Conservation (phyloP, 2,329 filamentous ascomycete species). For the Fusarium musae region DNA sequence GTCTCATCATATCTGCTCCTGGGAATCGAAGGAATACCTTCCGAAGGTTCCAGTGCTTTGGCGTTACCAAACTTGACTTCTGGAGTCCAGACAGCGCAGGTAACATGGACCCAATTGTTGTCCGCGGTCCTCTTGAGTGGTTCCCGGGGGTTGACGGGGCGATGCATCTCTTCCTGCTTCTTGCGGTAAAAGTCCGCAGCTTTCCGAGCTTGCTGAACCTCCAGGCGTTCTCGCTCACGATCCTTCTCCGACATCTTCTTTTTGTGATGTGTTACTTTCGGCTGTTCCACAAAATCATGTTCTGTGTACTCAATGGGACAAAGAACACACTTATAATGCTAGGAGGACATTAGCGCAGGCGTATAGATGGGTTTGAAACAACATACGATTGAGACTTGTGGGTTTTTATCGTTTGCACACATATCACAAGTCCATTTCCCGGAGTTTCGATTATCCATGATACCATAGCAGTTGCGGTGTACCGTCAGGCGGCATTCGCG, state of each 20-base stretch:
- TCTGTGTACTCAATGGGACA: conserved; percentile 86
- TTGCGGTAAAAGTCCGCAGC: conserved; percentile 85
- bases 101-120: conserved; percentile 98
- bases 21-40: conserved; percentile 88
- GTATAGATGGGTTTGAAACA: background rate
- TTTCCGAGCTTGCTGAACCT: conserved; percentile 84
- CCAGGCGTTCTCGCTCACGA: conserved; percentile 84
- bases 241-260: conserved; percentile 94
- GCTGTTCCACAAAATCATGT: conserved; percentile 84
- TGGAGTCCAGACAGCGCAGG: conserved; percentile 89
- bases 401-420: conserved; percentile 93
- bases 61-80: conserved; percentile 94
- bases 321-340: conserved; percentile 92
- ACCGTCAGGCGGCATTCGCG: conserved; percentile 91
- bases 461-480: conserved; percentile 92
- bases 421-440: conserved; percentile 96
- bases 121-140: conserved; percentile 92
- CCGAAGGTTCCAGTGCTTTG: conserved; percentile 82
- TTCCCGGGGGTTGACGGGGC: conserved; percentile 86
- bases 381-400: conserved; percentile 88
- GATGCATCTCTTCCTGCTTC: conserved; percentile 84
- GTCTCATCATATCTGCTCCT: conserved; percentile 76
- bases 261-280: conserved; percentile 64
- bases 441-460: conserved; percentile 73
- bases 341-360: conserved; percentile 45